phyloP scores from a whole-genome alignment of 495 filamentous ascomycete genomes.

The Podospora bellae-mahoneyi region DNA sequence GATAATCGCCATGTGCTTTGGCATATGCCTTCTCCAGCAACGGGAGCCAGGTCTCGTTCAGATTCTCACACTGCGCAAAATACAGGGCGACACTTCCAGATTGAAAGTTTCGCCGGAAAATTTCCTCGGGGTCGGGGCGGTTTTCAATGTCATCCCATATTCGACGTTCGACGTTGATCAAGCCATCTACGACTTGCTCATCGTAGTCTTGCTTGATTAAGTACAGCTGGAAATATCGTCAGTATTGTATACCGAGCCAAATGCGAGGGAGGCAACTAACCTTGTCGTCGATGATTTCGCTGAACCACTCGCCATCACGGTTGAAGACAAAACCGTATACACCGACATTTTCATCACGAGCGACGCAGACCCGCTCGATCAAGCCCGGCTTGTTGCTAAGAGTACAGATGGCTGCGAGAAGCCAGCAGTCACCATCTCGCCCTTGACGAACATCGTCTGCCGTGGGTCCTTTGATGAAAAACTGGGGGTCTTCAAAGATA shows the following conservation, averaged over 20 bases:
- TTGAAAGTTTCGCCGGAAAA: constrained; percentile 72
- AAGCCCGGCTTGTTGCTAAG: constrained; percentile 75
- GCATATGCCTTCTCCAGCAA: constrained; percentile 94
- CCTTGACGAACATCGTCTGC: constrained; percentile 81
- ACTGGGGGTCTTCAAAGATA: constrained; percentile 83
- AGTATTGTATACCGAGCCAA: not conserved
- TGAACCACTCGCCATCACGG: constrained; percentile 90
- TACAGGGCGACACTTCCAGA: constrained; percentile 70
- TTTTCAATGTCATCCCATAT: constrained; percentile 66
- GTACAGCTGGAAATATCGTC: constrained; percentile 49
- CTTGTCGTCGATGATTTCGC: constrained; percentile 77
- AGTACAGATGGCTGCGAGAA: constrained; percentile 81
- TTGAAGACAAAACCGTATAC: constrained; percentile 95
- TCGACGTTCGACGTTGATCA: constrained; percentile 56
- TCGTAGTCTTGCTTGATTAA: constrained; percentile 80
- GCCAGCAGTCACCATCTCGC: constrained; percentile 85
- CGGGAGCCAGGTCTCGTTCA: constrained; percentile 92
- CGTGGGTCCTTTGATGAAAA: constrained; percentile 77
- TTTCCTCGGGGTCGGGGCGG: constrained; percentile 69
- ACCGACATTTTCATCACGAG: constrained; percentile 71
- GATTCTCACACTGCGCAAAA: constrained; percentile 80
- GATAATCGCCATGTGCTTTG: constrained; percentile 88
- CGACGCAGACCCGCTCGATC: constrained; percentile 82
- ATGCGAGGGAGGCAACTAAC: constrained; percentile 11
- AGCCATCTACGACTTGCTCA: constrained; percentile 40